phyloP scores from a whole-genome alignment of 2,329 filamentous ascomycete species.

The Aspergillus fumigatiaffinis region DNA sequence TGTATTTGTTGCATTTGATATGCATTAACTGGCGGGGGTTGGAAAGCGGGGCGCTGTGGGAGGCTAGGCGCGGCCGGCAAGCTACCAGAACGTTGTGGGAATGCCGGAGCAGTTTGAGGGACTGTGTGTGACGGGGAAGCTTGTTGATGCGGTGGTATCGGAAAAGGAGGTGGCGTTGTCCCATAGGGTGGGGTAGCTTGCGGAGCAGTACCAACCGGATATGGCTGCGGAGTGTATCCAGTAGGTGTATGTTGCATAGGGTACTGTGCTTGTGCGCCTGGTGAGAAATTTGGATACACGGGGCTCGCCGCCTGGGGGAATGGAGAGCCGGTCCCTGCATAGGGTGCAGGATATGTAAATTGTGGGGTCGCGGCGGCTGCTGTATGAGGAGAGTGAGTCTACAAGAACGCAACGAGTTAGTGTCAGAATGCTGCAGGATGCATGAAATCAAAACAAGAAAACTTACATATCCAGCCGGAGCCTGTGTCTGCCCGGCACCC shows the following conservation, averaged over 20 bases:
- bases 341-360: slow-evolving; percentile 38
- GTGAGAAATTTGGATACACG: slow-evolving; percentile 33
- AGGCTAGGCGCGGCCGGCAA: slow-evolving; percentile 55
- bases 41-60: slow-evolving; percentile 58
- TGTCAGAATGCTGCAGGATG: slow-evolving; percentile 5
- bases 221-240: slow-evolving; percentile 31
- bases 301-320: slow-evolving; percentile 42
- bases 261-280: slow-evolving; percentile 34
- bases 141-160: slow-evolving; percentile 40
- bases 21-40: slow-evolving; percentile 50
- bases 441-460: background rate
- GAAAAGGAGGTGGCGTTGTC: slow-evolving; percentile 40
- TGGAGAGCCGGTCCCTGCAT: slow-evolving; percentile 38
- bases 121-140: slow-evolving; percentile 41
- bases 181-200: slow-evolving; percentile 35
- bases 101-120: slow-evolving; percentile 31
- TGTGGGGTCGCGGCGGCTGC: slow-evolving; percentile 31
- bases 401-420: background rate
- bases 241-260: slow-evolving; percentile 17
- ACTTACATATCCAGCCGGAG: slow-evolving; percentile 58
- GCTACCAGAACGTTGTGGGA: slow-evolving; percentile 50
- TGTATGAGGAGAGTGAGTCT: slow-evolving; percentile 44
- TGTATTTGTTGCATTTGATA: slow-evolving; percentile 57
- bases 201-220: slow-evolving; percentile 19
- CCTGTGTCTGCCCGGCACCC: slow-evolving; percentile 46